Percentiles rank a stretch among this genome's conserved stretches.
Evolutionary conservation across 2,329 filamentous ascomycete species (phyloP).

Genomic region (Metarhizium robertsii): DNA sequence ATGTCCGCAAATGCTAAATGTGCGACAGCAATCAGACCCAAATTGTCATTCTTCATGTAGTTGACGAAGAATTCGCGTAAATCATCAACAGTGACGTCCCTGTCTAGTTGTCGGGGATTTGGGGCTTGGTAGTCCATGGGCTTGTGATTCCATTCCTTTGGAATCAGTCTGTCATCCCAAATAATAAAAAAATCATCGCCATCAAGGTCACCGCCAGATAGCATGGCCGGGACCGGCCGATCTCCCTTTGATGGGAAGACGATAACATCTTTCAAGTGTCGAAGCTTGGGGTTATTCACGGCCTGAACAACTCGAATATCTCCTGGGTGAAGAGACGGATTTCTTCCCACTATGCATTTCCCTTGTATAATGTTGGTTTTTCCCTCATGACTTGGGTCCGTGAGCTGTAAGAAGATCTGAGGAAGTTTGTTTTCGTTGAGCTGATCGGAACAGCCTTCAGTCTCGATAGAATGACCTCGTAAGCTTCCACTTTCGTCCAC

Average conservation of each 20-base stretch:
- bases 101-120: constrained; percentile 43
- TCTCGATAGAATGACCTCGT: constrained; percentile 55
- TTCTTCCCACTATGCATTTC: constrained; percentile 76
- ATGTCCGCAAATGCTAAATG: constrained; percentile 72
- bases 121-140: constrained; percentile 70
- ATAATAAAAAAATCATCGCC: constrained; percentile 94
- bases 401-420: constrained; percentile 83
- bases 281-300: constrained; percentile 62
- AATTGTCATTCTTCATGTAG: constrained; percentile 84
- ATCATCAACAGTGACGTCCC: constrained; percentile 61
- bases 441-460: constrained; percentile 29
- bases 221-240: constrained; percentile 82
- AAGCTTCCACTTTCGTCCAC: constrained; percentile 76
- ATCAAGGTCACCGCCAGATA: constrained; percentile 90
- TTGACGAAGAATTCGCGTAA: constrained; percentile 79
- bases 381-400: constrained; percentile 41
- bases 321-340: constrained; percentile 87
- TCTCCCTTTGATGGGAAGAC: constrained; percentile 81
- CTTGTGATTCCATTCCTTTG: constrained; percentile 56
- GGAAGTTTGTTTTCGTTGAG: constrained; percentile 48
- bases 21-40: constrained; percentile 70
- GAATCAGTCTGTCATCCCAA: constrained; percentile 73
- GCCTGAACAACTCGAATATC: constrained; percentile 84
- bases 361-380: constrained; percentile 61
- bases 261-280: constrained; percentile 74